Evolutionary conservation across 495 filamentous ascomycete species (phyloP).

Genomic region (Corynascus novoguineensis): DNA sequence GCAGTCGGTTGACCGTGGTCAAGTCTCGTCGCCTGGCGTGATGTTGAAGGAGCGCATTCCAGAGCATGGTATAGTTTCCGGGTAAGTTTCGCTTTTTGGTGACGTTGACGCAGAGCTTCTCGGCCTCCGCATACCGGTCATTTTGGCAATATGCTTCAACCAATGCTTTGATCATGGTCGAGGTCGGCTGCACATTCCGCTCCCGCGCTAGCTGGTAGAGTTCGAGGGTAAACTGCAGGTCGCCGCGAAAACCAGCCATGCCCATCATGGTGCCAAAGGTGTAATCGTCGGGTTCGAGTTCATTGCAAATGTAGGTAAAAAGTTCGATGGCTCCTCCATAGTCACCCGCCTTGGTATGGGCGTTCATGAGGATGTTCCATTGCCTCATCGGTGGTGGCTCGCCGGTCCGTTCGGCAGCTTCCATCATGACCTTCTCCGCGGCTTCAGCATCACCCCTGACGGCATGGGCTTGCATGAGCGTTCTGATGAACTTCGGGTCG

Average conservation of each 20-base stretch:
- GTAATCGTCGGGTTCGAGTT: slow-evolving; percentile 47
- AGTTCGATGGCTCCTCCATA: slow-evolving; percentile 54
- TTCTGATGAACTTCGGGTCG: slow-evolving; percentile 32
- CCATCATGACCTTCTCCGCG: slow-evolving; percentile 54
- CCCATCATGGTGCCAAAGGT: slow-evolving; percentile 69
- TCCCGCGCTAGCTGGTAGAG: slow-evolving; percentile 54
- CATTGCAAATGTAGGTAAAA: slow-evolving; percentile 52
- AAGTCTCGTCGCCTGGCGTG: slow-evolving; percentile 63
- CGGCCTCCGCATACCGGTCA: slow-evolving; percentile 52
- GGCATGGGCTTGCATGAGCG: slow-evolving; percentile 62
- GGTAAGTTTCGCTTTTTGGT: slow-evolving; percentile 37
- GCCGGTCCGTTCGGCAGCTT: slow-evolving; percentile 48
- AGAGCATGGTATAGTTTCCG: slow-evolving; percentile 54
- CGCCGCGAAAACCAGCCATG: slow-evolving; percentile 65
- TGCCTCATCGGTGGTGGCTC: slow-evolving; percentile 47
- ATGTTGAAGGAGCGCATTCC: slow-evolving; percentile 69
- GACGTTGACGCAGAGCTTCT: slow-evolving; percentile 47
- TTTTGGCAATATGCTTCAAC: slow-evolving; percentile 67
- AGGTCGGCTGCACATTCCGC: slow-evolving; percentile 32
- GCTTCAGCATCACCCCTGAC: slow-evolving; percentile 54
- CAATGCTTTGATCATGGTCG: slow-evolving; percentile 56
- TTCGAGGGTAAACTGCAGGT: slow-evolving; percentile 59
- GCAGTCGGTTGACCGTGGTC: slow-evolving; percentile 51
- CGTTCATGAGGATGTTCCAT: slow-evolving; percentile 77
- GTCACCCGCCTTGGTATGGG: slow-evolving; percentile 60